These are phyloP conservation scores for Euphorbia peplus DNA, from an alignment of 345 rosid species.

Conservation along the genomic window DNA sequence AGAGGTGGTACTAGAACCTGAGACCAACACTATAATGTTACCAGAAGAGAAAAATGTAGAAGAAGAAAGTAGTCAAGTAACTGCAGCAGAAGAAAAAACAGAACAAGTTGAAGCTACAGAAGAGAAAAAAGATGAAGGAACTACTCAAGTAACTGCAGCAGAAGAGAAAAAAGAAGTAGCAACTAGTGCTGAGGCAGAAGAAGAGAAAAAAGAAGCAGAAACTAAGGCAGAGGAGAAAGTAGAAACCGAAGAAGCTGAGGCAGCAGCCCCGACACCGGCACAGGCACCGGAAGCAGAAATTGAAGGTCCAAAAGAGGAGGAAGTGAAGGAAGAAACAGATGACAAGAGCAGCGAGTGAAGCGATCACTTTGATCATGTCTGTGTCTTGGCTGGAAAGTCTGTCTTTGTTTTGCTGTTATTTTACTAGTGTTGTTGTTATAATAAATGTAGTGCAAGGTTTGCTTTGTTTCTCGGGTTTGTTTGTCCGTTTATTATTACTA, in stretches of 20 bases:
- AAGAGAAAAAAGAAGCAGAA: slow-evolving; percentile 3
- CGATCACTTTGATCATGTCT: too few species aligned
- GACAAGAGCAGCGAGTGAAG: not conserved
- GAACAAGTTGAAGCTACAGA: slow-evolving; percentile 8
- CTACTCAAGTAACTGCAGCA: slow-evolving; percentile 8
- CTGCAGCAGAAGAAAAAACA: too few species aligned
- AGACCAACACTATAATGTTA: slow-evolving; percentile 27
- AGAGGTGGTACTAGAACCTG: slow-evolving; percentile 33
- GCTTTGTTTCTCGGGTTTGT: too few species aligned
- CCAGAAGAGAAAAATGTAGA: slow-evolving; percentile 18
- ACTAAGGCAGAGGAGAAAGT: not conserved
- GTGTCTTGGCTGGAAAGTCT: too few species aligned
- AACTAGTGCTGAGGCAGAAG: slow-evolving; percentile 17
- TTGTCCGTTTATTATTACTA: too few species aligned
- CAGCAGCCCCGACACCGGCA: slow-evolving; percentile 4
- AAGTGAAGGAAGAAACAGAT: slow-evolving; percentile 14
- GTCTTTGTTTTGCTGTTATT: too few species aligned
- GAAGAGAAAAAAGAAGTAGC: not conserved
- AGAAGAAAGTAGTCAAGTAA: too few species aligned
- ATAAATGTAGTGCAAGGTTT: too few species aligned
- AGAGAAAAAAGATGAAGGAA: slow-evolving; percentile 27
- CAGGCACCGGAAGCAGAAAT: slow-evolving; percentile 12
- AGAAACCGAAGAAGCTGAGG: slow-evolving; percentile 13
- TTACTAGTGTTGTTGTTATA: too few species aligned
- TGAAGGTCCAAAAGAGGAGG: slow-evolving; percentile 32